These are phyloP conservation scores for Cyclocybe cylindracea DNA, from an alignment of 768 basidiomycete genomes.

Conservation along the genomic window DNA sequence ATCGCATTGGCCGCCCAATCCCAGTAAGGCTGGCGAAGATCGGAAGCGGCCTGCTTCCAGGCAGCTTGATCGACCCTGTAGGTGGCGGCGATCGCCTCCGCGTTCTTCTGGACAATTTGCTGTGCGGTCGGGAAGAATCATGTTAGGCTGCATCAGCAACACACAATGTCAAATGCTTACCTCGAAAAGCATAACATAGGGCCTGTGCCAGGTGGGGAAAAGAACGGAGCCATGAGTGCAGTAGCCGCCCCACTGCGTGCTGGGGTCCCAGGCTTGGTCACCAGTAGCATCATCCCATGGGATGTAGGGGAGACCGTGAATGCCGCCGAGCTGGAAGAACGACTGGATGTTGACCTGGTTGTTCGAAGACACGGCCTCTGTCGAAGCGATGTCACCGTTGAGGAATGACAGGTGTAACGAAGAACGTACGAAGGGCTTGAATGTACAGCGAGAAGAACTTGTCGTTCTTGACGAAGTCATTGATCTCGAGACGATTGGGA, in stretches of 20 bases:
- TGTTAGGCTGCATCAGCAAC: neutral
- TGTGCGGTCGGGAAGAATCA: constrained; percentile 15
- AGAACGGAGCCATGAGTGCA: constrained; percentile 55
- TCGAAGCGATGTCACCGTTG: neutral
- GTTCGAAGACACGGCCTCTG: constrained; percentile 30
- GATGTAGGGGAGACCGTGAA: constrained; percentile 51
- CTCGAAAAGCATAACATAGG: constrained; percentile 52
- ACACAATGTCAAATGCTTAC: constrained; percentile 25
- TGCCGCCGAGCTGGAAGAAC: constrained; percentile 47
- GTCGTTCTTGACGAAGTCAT: constrained; percentile 40
- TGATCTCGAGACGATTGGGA: constrained; percentile 44
- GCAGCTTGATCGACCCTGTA: constrained; percentile 31
- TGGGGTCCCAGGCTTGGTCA: constrained; percentile 20
- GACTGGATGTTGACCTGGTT: constrained; percentile 33
- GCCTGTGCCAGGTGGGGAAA: constrained; percentile 60
- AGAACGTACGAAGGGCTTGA: constrained; percentile 43
- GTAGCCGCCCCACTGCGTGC: constrained; percentile 43
- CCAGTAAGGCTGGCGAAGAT: constrained; percentile 50
- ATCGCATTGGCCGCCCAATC: constrained; percentile 48
- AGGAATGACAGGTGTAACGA: neutral
- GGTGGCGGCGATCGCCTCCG: constrained; percentile 38
- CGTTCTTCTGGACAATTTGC: constrained; percentile 48
- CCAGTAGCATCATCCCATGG: constrained; percentile 43
- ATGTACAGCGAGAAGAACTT: constrained; percentile 52
- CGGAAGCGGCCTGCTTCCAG: constrained; percentile 34